Conservation (phyloP, 345 rosid genomes). For the Salix koriyanagi region DNA sequence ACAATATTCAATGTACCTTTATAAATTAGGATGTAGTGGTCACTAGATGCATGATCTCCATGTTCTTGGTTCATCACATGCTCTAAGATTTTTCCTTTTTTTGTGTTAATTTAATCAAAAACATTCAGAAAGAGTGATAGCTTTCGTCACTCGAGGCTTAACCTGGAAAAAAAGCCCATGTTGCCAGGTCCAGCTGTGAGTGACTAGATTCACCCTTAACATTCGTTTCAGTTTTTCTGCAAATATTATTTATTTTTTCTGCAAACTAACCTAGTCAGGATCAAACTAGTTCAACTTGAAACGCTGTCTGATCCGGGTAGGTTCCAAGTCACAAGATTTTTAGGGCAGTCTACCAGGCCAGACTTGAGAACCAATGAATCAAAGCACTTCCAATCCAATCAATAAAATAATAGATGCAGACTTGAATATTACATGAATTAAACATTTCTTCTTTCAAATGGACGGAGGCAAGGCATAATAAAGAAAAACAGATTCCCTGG, state of each 20-base stretch:
- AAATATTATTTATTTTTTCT: no score
- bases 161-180: no score
- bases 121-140: neutral
- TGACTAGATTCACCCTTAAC: no score
- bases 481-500: slow-evolving; percentile 9
- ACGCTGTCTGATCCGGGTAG: no score
- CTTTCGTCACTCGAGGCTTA: neutral
- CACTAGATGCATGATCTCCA: neutral
- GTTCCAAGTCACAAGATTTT: no score
- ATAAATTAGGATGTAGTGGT: neutral
- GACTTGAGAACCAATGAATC: no score
- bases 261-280: no score
- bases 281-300: no score
- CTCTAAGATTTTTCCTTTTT: neutral
- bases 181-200: no score
- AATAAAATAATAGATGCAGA: neutral
- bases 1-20: neutral
- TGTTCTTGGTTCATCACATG: neutral
- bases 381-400: neutral
- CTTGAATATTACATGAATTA: slow-evolving; percentile 3
- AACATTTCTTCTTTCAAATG: neutral
- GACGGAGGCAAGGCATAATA: slow-evolving; percentile 5
- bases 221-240: no score
- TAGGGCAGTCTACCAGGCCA: no score
- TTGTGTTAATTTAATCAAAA: neutral